Percentiles rank a stretch among this genome's conserved stretches.
Evolutionary conservation across 192 early-diverging fungal species (phyloP).

Genomic region (Coemansia sp.): DNA sequence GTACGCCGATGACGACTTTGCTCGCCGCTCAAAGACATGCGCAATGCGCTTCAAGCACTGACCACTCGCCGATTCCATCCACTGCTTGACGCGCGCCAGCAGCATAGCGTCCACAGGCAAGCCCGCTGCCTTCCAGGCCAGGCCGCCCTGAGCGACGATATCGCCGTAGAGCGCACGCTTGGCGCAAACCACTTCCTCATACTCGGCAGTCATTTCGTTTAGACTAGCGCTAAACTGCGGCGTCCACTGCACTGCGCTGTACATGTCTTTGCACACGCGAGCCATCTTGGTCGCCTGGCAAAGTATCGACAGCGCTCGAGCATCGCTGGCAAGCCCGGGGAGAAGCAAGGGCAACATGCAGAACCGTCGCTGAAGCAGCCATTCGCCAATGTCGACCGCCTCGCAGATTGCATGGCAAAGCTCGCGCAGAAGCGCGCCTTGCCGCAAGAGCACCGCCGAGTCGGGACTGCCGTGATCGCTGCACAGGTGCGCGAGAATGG

Average conservation of each 20-base stretch:
- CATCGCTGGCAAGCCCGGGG: slow-evolving; percentile 11
- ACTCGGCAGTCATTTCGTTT: slow-evolving; percentile 24
- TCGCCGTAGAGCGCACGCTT: slow-evolving; percentile 36
- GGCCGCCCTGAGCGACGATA: slow-evolving; percentile 32
- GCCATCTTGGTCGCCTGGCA: slow-evolving; percentile 25
- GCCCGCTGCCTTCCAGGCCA: slow-evolving; percentile 45
- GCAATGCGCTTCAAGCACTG: slow-evolving; percentile 35
- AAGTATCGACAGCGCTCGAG: slow-evolving; percentile 26
- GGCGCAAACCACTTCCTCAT: slow-evolving; percentile 36
- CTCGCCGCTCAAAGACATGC: slow-evolving; percentile 29
- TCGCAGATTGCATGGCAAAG: slow-evolving; percentile 35
- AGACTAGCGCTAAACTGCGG: slow-evolving; percentile 25
- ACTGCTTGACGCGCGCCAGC: slow-evolving; percentile 31
- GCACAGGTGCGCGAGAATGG: slow-evolving; percentile 13
- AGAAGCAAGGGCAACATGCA: slow-evolving; percentile 23
- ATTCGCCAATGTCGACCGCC: slow-evolving; percentile 35
- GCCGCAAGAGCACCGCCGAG: not conserved
- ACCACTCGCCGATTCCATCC: slow-evolving; percentile 29
- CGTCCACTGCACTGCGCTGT: slow-evolving; percentile 19
- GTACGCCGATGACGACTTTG: slow-evolving; percentile 36
- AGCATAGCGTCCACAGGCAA: slow-evolving; percentile 35
- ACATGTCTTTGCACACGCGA: slow-evolving; percentile 41
- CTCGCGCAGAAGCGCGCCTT: slow-evolving; percentile 29
- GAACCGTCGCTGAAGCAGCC: slow-evolving; percentile 39
- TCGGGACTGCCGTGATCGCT: not conserved